Base-by-base conservation (phyloP, 345 rosid species). In the Trapa bicornis region DNA sequence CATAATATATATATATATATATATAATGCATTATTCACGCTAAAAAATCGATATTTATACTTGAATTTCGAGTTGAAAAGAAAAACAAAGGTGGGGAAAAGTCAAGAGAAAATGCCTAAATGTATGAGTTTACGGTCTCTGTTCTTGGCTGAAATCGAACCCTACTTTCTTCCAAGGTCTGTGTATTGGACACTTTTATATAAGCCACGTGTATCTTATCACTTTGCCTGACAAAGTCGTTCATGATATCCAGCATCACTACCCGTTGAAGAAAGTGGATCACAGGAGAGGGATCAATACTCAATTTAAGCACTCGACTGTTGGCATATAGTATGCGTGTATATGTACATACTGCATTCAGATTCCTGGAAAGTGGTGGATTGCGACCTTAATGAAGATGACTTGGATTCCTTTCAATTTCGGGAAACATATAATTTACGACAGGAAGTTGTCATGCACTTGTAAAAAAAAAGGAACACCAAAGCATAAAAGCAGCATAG, bases 311-410 rank as follows among this genome's bases (percentile, higher is more conserved):
- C 17, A 16, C 11, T 45, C 12, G 48, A 7, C 29, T 45, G 11
- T 45, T 45, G 48, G 13, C 29, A 22, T 22, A 22, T 54, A n/a
- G 22, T 17, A 54, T n/a, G 6, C 17, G 0, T 22, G 29, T 22
- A 22, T 22, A 22, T 22, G 29, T 22, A 22, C 29, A 22, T 22
- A 22, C 29, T 22, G 29, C 29, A 22, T 8, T 58, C 63, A 29
- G 38, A 58, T 8, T 4, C 63, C 63, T 58, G 10, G 38, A 58
- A 58, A 58, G 63, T 33, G 6, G 10, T 58, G 63, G 63, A 58
- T 58, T 35, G 63, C 35, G 63, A 58, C 63, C 37, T 35, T 58
- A 57, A 57, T 4, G 62, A 57, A 57, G 62, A 32, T 13, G 63
- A 58, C 63, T 58, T 3, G 48, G 48, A 2, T 41, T 50, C 56